phyloP scores from a whole-genome alignment of 179 eudicot species.

The Heliamphora pulchella region DNA sequence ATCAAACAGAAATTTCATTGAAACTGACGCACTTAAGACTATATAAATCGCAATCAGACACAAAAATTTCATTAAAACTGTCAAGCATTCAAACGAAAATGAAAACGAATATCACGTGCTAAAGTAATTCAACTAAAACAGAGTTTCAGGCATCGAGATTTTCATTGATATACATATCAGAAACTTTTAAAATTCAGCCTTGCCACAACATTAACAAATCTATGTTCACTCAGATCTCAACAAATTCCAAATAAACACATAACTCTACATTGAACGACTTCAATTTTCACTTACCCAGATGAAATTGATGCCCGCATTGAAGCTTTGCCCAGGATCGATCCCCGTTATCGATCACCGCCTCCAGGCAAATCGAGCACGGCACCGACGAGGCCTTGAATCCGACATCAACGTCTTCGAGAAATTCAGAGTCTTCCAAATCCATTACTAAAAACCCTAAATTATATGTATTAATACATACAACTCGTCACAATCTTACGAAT shows the following conservation, averaged over 20 bases:
- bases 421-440: conserved; percentile 56
- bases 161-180: too few species aligned
- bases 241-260: not conserved
- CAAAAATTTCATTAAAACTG: too few species aligned
- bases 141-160: too few species aligned
- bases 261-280: not conserved
- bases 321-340: conserved; percentile 90
- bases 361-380: conserved; percentile 85
- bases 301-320: conserved; percentile 81
- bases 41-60: too few species aligned
- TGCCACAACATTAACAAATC: not conserved
- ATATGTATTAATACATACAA: too few species aligned
- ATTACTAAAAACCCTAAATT: conserved; percentile 19
- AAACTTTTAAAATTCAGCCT: not conserved
- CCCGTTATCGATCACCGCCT: conserved; percentile 50
- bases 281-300: conserved; percentile 54
- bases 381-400: conserved; percentile 30
- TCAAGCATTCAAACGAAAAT: too few species aligned
- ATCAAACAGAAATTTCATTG: too few species aligned
- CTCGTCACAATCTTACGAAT: too few species aligned
- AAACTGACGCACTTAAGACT: too few species aligned
- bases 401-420: conserved; percentile 20
- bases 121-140: too few species aligned
- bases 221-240: not conserved
- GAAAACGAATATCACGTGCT: too few species aligned